Evolutionary conservation across 1,284 basidiomycete species (phyloP), one percentile per base, ranked within the genome.

Genomic region (Moniliophthora roreri): DNA sequence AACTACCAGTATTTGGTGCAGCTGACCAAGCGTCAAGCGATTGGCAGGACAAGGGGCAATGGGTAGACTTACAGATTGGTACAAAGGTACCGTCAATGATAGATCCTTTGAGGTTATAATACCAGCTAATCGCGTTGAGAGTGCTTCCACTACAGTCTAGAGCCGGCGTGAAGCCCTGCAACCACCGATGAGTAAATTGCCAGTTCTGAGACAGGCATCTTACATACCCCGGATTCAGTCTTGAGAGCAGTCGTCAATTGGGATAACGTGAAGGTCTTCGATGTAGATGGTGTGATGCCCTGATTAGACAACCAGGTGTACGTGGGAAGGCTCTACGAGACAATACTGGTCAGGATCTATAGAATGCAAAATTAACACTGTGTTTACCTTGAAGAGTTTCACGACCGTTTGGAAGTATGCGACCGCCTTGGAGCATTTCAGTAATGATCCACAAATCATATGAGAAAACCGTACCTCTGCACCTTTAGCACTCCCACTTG

Each of bases 391-490:
- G 78, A 87, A 90, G 11, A 88, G 67, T 2, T 66, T 73, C 51
- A 89, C 83, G 2, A 83, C 80, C 13, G 78, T 82, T 57, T 85
- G 66, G 70, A 89, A 91, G 72, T 84, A 92, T 26, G 83, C 82
- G 36, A 89, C 86, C 8, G 87, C 87, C 78, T n/a, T 87, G 62
- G 28, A 1, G 50, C 37, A 44, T 32, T 50, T 13, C 18, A 49
- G 35, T 18, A 37, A 45, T 34, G 35, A 46, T 39, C 15, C 51
- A 21, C 48, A 48, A 37, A 52, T 23, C 16, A 11, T 24, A 47
- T 45, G 13, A 40, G 52, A 10, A 28, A 32, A 23, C 54, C 28
- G 8, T 62, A 78, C 81, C 65, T 89, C 88, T 2, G 81, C 78
- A 24, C 87, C 85, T 47, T 67, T 76, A 8, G 77, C 57, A 57